Conservation (phyloP, 202 grass and related monocot species). For the Dendrocalamus latiflorus region DNA sequence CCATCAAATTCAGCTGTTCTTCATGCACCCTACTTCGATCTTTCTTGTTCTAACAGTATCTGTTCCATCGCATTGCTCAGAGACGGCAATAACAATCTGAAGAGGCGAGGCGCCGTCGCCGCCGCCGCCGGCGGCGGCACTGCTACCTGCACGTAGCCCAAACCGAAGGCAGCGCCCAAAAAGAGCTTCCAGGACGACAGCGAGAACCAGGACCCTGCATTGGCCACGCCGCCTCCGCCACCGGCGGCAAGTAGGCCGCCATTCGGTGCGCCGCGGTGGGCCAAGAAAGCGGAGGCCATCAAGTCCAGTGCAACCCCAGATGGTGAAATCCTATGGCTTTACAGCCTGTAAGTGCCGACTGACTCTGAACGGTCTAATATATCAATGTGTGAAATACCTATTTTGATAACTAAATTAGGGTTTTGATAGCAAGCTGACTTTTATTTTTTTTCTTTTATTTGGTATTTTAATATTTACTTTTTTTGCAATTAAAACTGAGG, state of each 20-base stretch:
- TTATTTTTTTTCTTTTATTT: too few species aligned
- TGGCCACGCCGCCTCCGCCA: constrained; percentile 45
- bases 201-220: constrained; percentile 87
- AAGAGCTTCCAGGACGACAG: constrained; percentile 57
- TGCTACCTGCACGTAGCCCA: constrained; percentile 40
- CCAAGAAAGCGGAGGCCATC: constrained; percentile 64
- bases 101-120: constrained; percentile 54
- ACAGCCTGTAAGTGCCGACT: too few species aligned
- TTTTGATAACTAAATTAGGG: too few species aligned
- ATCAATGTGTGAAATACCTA: too few species aligned
- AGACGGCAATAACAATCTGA: constrained; percentile 46
- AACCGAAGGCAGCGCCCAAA: constrained; percentile 40
- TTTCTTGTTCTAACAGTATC: neutral
- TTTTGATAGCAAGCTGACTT: too few species aligned
- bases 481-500: too few species aligned
- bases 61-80: constrained; percentile 30
- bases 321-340: too few species aligned
- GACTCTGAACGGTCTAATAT: constrained; percentile 87
- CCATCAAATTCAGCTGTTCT: neutral
- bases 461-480: too few species aligned
- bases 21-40: neutral
- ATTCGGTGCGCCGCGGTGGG: constrained; percentile 46
- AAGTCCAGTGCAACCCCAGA: constrained; percentile 83
- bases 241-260: too few species aligned
- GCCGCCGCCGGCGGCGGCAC: neutral